A percentile compares a stretch with the other conserved stretches of the same genome.
phyloP scores from a whole-genome alignment of 139 green algal species.

The Chlorella sp. region DNA sequence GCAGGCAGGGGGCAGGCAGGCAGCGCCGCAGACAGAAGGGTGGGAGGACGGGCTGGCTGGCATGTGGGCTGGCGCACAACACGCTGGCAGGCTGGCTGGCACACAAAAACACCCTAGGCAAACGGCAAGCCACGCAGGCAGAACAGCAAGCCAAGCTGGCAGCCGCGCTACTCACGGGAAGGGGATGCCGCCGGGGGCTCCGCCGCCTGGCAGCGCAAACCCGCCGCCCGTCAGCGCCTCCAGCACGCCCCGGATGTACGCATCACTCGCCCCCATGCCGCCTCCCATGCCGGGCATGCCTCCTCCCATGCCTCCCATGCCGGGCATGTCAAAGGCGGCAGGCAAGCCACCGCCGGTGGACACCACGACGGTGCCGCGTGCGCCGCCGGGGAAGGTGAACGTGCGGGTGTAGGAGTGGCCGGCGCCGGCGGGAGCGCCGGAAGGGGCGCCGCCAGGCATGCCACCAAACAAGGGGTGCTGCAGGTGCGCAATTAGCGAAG shows the following conservation, averaged over 20 bases:
- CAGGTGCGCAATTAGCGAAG: not conserved
- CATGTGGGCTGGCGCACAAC: no score
- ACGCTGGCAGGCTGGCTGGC: no score
- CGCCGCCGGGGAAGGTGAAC: constrained; percentile 9
- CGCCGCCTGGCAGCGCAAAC: not conserved
- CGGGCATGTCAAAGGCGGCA: not conserved
- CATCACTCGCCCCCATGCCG: not conserved
- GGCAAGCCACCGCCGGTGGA: not conserved
- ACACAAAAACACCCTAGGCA: no score
- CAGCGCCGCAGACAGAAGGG: no score
- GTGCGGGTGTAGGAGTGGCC: not conserved
- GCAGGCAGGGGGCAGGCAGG: no score
- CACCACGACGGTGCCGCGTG: not conserved
- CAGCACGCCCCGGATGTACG: not conserved
- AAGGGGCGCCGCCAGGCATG: not conserved
- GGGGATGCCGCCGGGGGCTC: no score
- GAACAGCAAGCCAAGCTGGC: no score
- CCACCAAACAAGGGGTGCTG: not conserved
- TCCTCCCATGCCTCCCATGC: not conserved
- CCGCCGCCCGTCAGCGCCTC: constrained; percentile 10
- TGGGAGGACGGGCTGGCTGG: no score
- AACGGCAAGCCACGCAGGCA: no score
- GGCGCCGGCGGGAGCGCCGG: not conserved
- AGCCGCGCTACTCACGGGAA: no score
- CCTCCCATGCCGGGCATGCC: not conserved